Evolutionary conservation across 768 basidiomycete genomes (phyloP).

Genomic region (Boletellus ananas): DNA sequence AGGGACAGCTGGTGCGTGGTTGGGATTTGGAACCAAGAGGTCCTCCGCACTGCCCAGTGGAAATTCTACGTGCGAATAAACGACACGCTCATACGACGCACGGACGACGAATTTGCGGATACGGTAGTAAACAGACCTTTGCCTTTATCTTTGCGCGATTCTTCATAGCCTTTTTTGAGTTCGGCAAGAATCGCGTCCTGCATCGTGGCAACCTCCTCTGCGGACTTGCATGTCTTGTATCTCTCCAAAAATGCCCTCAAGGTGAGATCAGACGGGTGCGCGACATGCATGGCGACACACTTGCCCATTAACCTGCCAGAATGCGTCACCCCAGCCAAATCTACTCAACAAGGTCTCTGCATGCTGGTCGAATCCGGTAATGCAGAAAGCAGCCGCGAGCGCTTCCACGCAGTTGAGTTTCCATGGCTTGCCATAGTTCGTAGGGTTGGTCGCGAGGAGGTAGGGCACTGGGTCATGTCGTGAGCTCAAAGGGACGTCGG

Average conservation of each 20-base stretch:
- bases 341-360: constrained; percentile 73
- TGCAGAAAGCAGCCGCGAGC: constrained; percentile 91
- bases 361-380: constrained; percentile 80
- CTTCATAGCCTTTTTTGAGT: constrained; percentile 57
- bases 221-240: constrained; percentile 68
- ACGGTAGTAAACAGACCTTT: constrained; percentile 39
- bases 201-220: constrained; percentile 52
- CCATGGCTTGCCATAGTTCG: constrained; percentile 98
- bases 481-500: neutral
- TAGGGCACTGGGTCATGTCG: constrained; percentile 70
- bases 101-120: too few species aligned
- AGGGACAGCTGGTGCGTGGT: constrained; percentile 37
- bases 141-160: constrained; percentile 43
- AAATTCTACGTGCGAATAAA: constrained; percentile 5
- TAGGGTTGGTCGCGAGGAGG: constrained; percentile 91
- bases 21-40: constrained; percentile 66
- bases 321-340: constrained; percentile 91
- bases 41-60: constrained; percentile 46
- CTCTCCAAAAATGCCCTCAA: constrained; percentile 52
- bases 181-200: constrained; percentile 72
- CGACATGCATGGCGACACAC: neutral
- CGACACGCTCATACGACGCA: neutral
- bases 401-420: constrained; percentile 92
- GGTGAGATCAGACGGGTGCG: neutral
- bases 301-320: constrained; percentile 81